Evolutionary conservation across 2,329 filamentous ascomycete species (phyloP).

Genomic region (Cladophialophora carrionii): DNA sequence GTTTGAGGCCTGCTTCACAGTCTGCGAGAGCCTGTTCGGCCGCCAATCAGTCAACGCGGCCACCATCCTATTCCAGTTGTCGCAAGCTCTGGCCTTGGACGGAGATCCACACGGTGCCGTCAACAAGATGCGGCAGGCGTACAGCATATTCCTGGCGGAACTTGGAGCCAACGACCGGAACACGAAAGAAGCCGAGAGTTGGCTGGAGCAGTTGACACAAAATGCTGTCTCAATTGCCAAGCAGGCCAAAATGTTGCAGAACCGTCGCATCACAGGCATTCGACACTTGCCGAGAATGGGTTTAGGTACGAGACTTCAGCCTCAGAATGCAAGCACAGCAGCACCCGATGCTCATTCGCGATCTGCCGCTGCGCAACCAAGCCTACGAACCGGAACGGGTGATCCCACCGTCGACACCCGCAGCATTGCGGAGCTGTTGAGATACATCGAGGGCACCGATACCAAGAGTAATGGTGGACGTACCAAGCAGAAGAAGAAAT

Average conservation of each 20-base stretch:
- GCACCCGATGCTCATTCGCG: slow-evolving; percentile 53
- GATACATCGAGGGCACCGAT: slow-evolving; percentile 82
- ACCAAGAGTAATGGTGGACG: slow-evolving; percentile 45
- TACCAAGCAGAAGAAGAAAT: slow-evolving; percentile 50
- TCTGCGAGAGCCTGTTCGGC: slow-evolving; percentile 89
- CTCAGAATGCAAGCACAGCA: slow-evolving; percentile 46
- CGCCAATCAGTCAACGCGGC: slow-evolving; percentile 89
- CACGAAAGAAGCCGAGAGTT: slow-evolving; percentile 95
- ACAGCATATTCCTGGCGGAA: slow-evolving; percentile 88
- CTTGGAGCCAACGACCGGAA: slow-evolving; percentile 92
- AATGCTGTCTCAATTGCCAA: slow-evolving; percentile 94
- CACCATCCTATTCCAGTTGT: slow-evolving; percentile 94
- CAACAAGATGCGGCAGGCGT: slow-evolving; percentile 91
- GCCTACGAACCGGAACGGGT: slow-evolving; percentile 40
- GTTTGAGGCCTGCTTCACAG: slow-evolving; percentile 89
- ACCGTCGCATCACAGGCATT: slow-evolving; percentile 68
- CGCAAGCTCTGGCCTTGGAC: slow-evolving; percentile 93
- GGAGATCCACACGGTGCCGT: slow-evolving; percentile 92
- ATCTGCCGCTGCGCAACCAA: slow-evolving; percentile 25
- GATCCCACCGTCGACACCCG: slow-evolving; percentile 66
- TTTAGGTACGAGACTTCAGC: slow-evolving; percentile 46
- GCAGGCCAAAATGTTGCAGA: slow-evolving; percentile 84
- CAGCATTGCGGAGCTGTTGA: slow-evolving; percentile 89
- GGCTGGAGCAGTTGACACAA: slow-evolving; percentile 93
- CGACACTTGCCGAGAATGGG: slow-evolving; percentile 67